Conservation (phyloP, 805 yeast genomes). For the Candida awuae region DNA sequence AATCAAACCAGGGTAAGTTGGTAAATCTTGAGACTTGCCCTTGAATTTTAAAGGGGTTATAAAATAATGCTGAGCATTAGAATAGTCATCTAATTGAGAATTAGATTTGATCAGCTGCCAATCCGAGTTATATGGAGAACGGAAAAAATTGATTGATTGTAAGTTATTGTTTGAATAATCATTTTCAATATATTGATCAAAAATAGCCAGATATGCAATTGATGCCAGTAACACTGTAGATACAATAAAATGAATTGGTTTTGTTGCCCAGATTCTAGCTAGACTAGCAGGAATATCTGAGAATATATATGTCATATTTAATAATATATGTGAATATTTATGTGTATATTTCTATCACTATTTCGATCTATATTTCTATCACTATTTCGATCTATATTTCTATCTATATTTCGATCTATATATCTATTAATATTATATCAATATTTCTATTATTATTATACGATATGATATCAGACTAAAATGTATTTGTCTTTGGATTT, state of each 20-base stretch:
- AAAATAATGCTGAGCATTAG: constrained; percentile 39
- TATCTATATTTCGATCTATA: no score
- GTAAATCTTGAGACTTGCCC: constrained; percentile 25
- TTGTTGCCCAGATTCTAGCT: constrained; percentile 52
- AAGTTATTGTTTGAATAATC: constrained; percentile 18
- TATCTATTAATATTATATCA: no score
- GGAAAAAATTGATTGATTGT: constrained; percentile 19
- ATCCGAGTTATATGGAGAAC: constrained; percentile 26
- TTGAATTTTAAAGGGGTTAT: constrained; percentile 54
- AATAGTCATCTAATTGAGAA: constrained; percentile 23
- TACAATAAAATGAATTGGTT: constrained; percentile 83
- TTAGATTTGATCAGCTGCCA: constrained; percentile 46
- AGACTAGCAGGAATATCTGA: constrained; percentile 24
- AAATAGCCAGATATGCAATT: constrained; percentile 66
- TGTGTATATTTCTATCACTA: no score
- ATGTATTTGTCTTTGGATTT: no score
- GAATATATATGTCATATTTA: constrained; percentile 13
- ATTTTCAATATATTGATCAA: constrained; percentile 46
- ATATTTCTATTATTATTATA: no score
- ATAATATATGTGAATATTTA: neutral
- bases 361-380: no score
- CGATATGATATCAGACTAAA: no score
- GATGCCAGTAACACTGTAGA: constrained; percentile 68
- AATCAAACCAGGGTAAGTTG: constrained; percentile 34
- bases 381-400: no score